Evolutionary conservation across 371 early-diverging fungal genomes (phyloP).

Genomic region (Mortierella sp.): DNA sequence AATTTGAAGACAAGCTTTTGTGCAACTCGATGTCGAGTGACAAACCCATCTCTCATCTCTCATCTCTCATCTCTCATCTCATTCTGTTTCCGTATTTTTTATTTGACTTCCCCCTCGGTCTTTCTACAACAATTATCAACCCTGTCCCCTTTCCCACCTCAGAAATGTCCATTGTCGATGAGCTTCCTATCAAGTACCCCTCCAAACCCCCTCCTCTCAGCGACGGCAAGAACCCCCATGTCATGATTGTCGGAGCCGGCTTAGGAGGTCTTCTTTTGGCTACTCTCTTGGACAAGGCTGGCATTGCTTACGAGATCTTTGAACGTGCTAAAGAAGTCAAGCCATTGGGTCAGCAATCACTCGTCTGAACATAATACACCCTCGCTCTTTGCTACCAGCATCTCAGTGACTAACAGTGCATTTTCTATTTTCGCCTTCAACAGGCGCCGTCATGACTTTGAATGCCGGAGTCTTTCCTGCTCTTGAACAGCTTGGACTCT

Average conservation of each 20-base stretch:
- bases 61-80: neutral
- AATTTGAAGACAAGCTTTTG: neutral
- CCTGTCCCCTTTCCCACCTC: neutral
- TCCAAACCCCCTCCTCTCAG: neutral
- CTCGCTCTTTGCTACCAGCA: too few species aligned
- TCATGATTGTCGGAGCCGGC: conserved; percentile 9
- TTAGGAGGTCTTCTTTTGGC: neutral
- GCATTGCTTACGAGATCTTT: neutral
- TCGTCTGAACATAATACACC: too few species aligned
- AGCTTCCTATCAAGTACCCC: neutral
- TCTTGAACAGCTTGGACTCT: conserved; percentile 8
- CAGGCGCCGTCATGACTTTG: conserved; percentile 1
- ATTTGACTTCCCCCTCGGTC: too few species aligned
- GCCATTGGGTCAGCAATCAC: neutral
- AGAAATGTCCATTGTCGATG: neutral
- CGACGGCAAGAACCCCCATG: neutral
- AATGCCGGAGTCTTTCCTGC: neutral
- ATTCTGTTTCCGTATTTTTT: neutral
- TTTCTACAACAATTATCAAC: too few species aligned
- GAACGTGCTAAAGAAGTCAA: neutral
- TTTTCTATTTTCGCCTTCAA: neutral
- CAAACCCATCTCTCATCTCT: conserved; percentile 5
- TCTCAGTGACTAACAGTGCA: neutral
- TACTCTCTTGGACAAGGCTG: neutral
- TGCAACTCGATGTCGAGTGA: neutral